Percentiles rank a stretch among this genome's conserved stretches.
These are phyloP conservation scores for Rhizopogon rudus DNA, from an alignment of 768 basidiomycete genomes.

Conservation along the genomic window DNA sequence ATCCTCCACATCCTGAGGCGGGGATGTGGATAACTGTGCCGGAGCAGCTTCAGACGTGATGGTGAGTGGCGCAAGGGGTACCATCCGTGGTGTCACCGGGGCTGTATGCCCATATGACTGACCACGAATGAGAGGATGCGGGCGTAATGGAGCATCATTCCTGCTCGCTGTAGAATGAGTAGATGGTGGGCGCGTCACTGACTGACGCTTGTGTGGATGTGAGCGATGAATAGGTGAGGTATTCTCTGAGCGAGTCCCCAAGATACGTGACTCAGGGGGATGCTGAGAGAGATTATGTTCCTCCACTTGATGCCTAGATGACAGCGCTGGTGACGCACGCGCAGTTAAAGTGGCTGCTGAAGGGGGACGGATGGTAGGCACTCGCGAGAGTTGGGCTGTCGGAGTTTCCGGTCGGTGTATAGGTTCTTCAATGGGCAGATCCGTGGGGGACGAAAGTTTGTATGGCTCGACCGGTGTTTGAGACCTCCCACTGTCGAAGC, in stretches of 20 bases:
- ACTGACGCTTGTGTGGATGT: slow-evolving; percentile 34
- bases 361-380: slow-evolving; percentile 26
- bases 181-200: slow-evolving; percentile 57
- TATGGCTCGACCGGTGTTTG: slow-evolving; percentile 26
- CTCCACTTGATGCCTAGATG: slow-evolving; percentile 10
- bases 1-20: slow-evolving; percentile 20
- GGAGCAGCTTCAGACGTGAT: slow-evolving; percentile 48
- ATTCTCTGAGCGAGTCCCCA: slow-evolving; percentile 33
- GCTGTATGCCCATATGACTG: slow-evolving; percentile 51
- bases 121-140: slow-evolving; percentile 76
- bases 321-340: slow-evolving; percentile 12
- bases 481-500: slow-evolving; percentile 36
- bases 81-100: slow-evolving; percentile 35
- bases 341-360: slow-evolving; percentile 7
- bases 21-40: slow-evolving; percentile 38
- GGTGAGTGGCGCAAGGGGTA: slow-evolving; percentile 55
- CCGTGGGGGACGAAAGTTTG: slow-evolving; percentile 7
- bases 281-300: slow-evolving; percentile 11
- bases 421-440: slow-evolving; percentile 12
- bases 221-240: slow-evolving; percentile 35
- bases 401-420: slow-evolving; percentile 24
- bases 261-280: slow-evolving; percentile 15
- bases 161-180: slow-evolving; percentile 47
- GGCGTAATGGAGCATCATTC: slow-evolving; percentile 42
- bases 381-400: slow-evolving; percentile 28